Percentiles rank a stretch among this genome's conserved stretches.
Conservation (phyloP, 805 yeast genomes). For the Monosporozyma servazzii region DNA sequence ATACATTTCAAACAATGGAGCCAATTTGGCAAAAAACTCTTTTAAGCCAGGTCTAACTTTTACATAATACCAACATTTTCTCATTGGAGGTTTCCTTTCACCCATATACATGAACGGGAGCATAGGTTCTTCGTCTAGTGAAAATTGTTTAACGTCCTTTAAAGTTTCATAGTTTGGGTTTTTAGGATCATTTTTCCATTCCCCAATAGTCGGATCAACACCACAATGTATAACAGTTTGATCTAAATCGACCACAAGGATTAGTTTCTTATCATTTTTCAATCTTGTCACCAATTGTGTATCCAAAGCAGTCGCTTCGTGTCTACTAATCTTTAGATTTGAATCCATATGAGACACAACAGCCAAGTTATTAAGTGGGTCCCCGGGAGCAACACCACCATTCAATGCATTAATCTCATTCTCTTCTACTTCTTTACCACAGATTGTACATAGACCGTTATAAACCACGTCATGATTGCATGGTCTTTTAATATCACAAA, state of each 20-base stretch:
- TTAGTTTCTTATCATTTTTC: constrained; percentile 54
- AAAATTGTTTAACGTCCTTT: constrained; percentile 69
- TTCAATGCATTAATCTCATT: constrained; percentile 51
- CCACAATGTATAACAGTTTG: constrained; percentile 97
- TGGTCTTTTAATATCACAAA: constrained; percentile 62
- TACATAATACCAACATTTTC: constrained; percentile 81
- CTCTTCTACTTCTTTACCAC: constrained; percentile 72
- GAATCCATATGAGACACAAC: constrained; percentile 64
- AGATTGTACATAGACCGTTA: constrained; percentile 89
- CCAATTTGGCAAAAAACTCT: constrained; percentile 57
- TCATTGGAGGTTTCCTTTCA: constrained; percentile 43
- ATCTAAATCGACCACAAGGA: constrained; percentile 90
- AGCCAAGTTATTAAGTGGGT: neutral
- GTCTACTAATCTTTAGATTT: constrained; percentile 71
- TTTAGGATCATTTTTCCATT: constrained; percentile 81
- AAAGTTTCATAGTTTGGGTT: constrained; percentile 82
- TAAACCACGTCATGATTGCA: constrained; percentile 90
- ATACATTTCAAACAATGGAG: constrained; percentile 74
- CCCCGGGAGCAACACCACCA: neutral
- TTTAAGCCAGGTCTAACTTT: constrained; percentile 82
- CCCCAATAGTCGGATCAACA: constrained; percentile 94
- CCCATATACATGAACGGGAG: constrained; percentile 52
- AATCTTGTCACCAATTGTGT: constrained; percentile 53
- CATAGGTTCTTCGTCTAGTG: constrained; percentile 65
- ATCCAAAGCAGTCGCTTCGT: constrained; percentile 83